Percentiles rank a stretch among this genome's conserved stretches.
Conservation (phyloP, 2,329 filamentous ascomycete genomes). For the Blastomyces gilchristii region DNA sequence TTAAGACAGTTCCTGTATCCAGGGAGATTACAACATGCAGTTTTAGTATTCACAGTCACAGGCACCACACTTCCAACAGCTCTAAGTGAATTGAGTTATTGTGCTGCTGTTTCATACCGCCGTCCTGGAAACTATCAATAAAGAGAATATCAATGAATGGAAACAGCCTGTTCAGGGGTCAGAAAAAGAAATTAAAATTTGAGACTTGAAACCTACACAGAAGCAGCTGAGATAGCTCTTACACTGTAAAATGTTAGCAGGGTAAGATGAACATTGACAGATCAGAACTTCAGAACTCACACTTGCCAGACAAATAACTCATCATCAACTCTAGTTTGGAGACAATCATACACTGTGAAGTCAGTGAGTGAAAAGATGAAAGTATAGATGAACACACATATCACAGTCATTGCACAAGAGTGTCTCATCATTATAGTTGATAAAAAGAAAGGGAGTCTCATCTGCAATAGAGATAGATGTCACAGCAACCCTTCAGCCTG, state of each 20-base stretch:
- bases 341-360: slow-evolving; percentile 5
- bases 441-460: slow-evolving; percentile 7
- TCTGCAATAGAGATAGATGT: slow-evolving; percentile 1
- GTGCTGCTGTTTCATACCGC: neutral
- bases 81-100: slow-evolving; percentile 5
- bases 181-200: neutral
- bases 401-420: neutral
- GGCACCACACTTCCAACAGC: slow-evolving; percentile 2
- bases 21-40: slow-evolving; percentile 1
- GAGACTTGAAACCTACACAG: neutral
- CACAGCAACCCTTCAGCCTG: slow-evolving; percentile 7
- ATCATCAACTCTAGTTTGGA: neutral
- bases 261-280: neutral
- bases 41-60: neutral
- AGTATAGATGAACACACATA: slow-evolving; percentile 3
- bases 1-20: neutral
- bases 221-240: slow-evolving; percentile 5
- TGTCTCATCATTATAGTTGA: slow-evolving; percentile 8
- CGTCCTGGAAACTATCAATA: neutral
- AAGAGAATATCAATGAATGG: neutral
- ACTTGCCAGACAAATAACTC: slow-evolving; percentile 7
- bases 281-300: slow-evolving; percentile 5
- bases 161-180: neutral
- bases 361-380: neutral
- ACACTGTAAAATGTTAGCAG: neutral